Conservation (phyloP, 176 grass and related monocot genomes). For the Oryza brachyantha region DNA sequence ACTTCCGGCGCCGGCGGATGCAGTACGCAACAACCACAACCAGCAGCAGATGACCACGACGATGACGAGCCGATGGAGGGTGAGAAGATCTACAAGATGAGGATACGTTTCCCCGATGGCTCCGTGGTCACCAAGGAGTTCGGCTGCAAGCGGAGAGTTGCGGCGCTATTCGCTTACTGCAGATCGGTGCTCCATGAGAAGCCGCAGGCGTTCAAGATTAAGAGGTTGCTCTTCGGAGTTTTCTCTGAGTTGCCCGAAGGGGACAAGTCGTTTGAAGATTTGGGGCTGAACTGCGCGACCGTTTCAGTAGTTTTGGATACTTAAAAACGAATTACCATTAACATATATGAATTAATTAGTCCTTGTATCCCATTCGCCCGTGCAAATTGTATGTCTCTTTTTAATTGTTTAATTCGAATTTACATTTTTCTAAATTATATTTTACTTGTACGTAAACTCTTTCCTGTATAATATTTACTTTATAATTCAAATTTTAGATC, state of each 20-base stretch:
- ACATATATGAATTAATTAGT: too few species aligned
- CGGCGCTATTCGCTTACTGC: slow-evolving; percentile 29
- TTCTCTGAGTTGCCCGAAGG: neutral
- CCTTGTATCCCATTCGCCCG: too few species aligned
- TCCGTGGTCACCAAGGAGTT: slow-evolving; percentile 25
- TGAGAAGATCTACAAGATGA: slow-evolving; percentile 39
- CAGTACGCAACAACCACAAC: too few species aligned
- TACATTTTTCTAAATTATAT: too few species aligned
- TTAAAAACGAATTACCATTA: neutral
- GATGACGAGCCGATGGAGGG: slow-evolving; percentile 31
- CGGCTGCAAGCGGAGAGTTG: neutral
- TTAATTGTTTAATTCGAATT: too few species aligned
- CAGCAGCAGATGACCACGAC: neutral
- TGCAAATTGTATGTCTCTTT: too few species aligned
- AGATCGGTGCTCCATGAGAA: neutral
- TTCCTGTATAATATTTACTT: too few species aligned
- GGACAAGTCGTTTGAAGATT: slow-evolving; percentile 14
- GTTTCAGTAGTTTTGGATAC: slow-evolving; percentile 17
- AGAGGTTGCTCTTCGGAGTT: neutral
- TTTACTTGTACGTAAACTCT: too few species aligned
- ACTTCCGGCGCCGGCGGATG: neutral
- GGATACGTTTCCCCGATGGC: slow-evolving; percentile 32
- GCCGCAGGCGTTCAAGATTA: slow-evolving; percentile 14
- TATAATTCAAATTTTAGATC: too few species aligned
- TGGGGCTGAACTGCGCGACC: slow-evolving; percentile 1